A percentile compares a stretch with the other conserved stretches of the same genome.
phyloP scores from a whole-genome alignment of 139 green algal species.

The Diplosphaera chodatii region DNA sequence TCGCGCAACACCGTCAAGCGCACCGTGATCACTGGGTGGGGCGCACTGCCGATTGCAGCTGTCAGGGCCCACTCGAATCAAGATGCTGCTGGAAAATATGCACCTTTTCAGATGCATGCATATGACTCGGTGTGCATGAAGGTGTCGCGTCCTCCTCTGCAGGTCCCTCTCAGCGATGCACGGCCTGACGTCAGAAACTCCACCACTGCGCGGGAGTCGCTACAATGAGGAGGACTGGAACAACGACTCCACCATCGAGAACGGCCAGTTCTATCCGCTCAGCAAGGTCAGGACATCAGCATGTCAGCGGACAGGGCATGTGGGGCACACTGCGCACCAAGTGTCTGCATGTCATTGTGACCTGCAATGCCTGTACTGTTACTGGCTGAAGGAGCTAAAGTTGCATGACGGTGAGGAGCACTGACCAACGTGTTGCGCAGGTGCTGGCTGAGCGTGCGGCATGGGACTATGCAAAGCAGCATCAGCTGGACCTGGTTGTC shows the following conservation, averaged over 20 bases:
- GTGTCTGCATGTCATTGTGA: too few relatives aligned
- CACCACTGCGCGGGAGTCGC: slow-evolving; percentile 25
- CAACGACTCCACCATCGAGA: slow-evolving; percentile 38
- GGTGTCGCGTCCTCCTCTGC: too few relatives aligned
- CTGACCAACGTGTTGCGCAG: neutral
- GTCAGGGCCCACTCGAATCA: too few relatives aligned
- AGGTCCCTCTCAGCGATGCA: slow-evolving; percentile 13
- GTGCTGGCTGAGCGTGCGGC: neutral
- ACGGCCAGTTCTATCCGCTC: slow-evolving; percentile 58
- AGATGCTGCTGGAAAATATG: too few relatives aligned
- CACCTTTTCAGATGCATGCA: too few relatives aligned
- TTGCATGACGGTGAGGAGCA: too few relatives aligned
- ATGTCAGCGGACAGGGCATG: too few relatives aligned
- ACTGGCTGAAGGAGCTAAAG: too few relatives aligned
- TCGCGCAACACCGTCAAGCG: slow-evolving; percentile 31
- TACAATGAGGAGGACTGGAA: slow-evolving; percentile 76
- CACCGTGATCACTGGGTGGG: slow-evolving; percentile 59
- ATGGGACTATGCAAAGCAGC: neutral
- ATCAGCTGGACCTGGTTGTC: neutral
- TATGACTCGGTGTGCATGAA: too few relatives aligned
- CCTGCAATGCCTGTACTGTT: too few relatives aligned
- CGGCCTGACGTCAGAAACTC: slow-evolving; percentile 21
- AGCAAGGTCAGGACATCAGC: slow-evolving; percentile 63
- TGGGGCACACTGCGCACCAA: too few relatives aligned
- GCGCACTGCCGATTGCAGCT: too few relatives aligned